Evolutionary conservation across 2,329 filamentous ascomycete genomes (phyloP), one percentile per base, ranked within the genome.

Genomic region (Coniochaeta hoffmannii): DNA sequence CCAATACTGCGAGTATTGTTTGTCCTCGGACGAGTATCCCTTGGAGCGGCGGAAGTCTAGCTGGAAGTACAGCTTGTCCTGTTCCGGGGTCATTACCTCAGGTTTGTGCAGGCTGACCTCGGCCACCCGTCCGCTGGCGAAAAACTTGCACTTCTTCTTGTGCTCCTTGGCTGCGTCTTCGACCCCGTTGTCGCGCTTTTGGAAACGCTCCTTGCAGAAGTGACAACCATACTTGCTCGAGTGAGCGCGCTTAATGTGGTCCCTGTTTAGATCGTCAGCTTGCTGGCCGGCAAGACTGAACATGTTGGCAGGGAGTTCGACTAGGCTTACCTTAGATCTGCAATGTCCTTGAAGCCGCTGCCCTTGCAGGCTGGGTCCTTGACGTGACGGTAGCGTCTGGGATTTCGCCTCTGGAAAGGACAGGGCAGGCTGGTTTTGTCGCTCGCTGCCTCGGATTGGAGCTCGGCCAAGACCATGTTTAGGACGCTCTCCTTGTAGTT

Each of bases 241-340:
- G 24, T 53, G 50, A 2, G 34, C 50, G 15, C 50, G 50, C 50
- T 53, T 53, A 19, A 53, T 53, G 50, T 53, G 50, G 19, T 53
- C 50, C 28, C 50, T 53, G 24, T 28, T 26, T 12, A 4, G 19
- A 44, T 12, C 11, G 22, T 46, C 12, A 46, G 41, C 41, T 14
- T 14, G 2, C n/a, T 2, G 22, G 17, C 2, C 12, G 19, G 11
- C n/a, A 9, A 11, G 36, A 22, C 36, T 41, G 17, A 19, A n/a
- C 14, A n/a, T n/a, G n/a, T n/a, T n/a, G 7, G 12, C 30, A 32
- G 30, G 6, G 19, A 28, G 19, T 9, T 19, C 17, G 19, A 35
- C 35, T 30, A 17, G 19, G 7, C 50, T 35, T 17, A 53, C 50
- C 50, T 35, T 15, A 53, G 32, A 38, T 53, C 50, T 6, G 50